phyloP scores from a whole-genome alignment of 2,329 filamentous ascomycete species.

The Fusarium sp. region DNA sequence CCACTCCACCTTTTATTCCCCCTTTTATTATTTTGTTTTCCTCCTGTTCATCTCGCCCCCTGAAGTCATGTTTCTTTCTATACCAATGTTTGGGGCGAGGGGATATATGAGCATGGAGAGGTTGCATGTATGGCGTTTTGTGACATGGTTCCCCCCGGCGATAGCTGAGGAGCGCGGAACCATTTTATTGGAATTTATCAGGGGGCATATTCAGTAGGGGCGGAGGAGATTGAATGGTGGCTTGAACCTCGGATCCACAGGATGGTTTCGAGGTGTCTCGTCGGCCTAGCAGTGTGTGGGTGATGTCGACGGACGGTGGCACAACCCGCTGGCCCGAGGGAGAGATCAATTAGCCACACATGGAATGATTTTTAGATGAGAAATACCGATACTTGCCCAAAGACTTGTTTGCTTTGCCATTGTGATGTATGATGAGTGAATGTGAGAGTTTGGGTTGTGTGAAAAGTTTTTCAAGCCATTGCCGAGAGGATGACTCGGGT shows the following conservation, averaged over 20 bases:
- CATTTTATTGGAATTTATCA: slow-evolving; percentile 29
- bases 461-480: slow-evolving; percentile 1
- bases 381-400: slow-evolving; percentile 13
- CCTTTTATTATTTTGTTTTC: slow-evolving; percentile 12
- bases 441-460: not conserved
- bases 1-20: slow-evolving; percentile 48
- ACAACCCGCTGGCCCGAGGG: slow-evolving; percentile 31
- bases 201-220: not conserved
- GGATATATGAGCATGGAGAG: slow-evolving; percentile 32
- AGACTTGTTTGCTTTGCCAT: not conserved
- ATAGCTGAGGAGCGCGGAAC: slow-evolving; percentile 2
- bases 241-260: slow-evolving; percentile 6
- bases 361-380: slow-evolving; percentile 4
- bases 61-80: slow-evolving; percentile 26
- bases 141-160: slow-evolving; percentile 32
- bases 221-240: not conserved
- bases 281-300: not conserved
- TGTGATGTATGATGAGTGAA: not conserved
- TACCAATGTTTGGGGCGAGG: slow-evolving; percentile 28
- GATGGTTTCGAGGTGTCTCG: slow-evolving; percentile 1
- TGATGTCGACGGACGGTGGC: slow-evolving; percentile 15
- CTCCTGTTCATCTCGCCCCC: slow-evolving; percentile 28
- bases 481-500: not conserved
- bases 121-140: slow-evolving; percentile 45
- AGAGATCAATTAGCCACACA: slow-evolving; percentile 15